Evolutionary conservation across 2,329 filamentous ascomycete genomes (phyloP), one percentile per base, ranked within the genome.

Genomic region (Fusarium mangiferae): DNA sequence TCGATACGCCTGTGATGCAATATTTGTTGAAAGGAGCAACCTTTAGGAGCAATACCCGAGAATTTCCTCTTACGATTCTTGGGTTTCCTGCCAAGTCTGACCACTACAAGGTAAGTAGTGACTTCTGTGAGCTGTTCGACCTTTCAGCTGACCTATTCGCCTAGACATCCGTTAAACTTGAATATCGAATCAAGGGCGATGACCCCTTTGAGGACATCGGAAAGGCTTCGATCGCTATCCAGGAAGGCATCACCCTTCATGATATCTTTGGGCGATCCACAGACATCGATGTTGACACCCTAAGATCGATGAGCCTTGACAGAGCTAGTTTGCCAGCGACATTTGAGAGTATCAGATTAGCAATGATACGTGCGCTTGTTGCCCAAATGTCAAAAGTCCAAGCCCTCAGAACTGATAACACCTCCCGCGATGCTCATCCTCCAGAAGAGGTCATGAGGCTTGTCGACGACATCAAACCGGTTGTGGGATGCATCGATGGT

Each of bases 51-150:
- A n/a, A 52, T 7, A 9, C 10, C 2, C 5, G 4, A 3, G 35
- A 45, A 12, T 12, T 66, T 6, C 17, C 26, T 2, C 26, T 66
- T 0, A n/a, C 10, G 0, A 28, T 65, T 6, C 41, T 63, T 17
- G 56, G 58, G 6, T 64, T 20, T 26, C 28, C 36, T 3, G 4
- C 18, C 6, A 36, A 45, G 4, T n/a, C 35, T 11, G 46, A 63
- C 3, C 18, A 45, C 7, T 38, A 13, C 4, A 46, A 41, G 5
- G 59, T 55, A 22, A 18, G 45, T 18, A 14, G 1, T 22, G 1
- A 28, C 14, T 2, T 13, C 2, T 7, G 4, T 18, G 7, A 0
- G 7, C 15, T 1, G 4, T 13, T 13, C 0, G 6, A n/a, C 11
- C 7, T 17, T 6, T 3, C 1, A 7, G 22, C 22, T 66, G 2